phyloP scores from a whole-genome alignment of 108 stramenopile species.

The Cyclotella cryptica region DNA sequence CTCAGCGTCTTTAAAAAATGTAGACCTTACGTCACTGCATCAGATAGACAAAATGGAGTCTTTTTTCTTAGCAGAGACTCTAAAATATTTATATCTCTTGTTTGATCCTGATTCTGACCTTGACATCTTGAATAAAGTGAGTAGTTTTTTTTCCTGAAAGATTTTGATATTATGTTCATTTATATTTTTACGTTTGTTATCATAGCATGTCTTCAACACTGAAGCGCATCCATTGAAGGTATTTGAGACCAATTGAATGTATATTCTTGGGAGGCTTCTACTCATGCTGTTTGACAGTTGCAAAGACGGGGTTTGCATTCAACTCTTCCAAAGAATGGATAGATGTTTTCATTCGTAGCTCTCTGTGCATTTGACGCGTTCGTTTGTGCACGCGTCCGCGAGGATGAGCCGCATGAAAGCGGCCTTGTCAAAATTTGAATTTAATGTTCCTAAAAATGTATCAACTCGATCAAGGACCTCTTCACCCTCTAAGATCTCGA shows the following conservation, averaged over 20 bases:
- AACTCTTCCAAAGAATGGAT: constrained; percentile 15
- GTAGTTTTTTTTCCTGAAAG: too few relatives aligned
- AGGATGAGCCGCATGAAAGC: constrained; percentile 47
- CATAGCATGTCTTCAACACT: constrained; percentile 94
- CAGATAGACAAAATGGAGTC: constrained; percentile 92
- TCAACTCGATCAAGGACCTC: constrained; percentile 56
- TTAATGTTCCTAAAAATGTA: constrained; percentile 32
- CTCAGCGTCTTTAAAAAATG: constrained; percentile 71
- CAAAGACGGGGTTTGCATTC: background rate
- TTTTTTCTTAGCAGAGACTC: constrained; percentile 95
- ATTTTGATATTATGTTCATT: background rate
- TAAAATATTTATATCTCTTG: constrained; percentile 95
- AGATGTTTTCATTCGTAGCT: constrained; percentile 22
- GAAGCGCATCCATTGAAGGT: constrained; percentile 93
- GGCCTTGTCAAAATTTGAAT: constrained; percentile 35
- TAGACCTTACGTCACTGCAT: constrained; percentile 45
- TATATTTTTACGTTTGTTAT: constrained; percentile 3
- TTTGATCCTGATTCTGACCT: constrained; percentile 92
- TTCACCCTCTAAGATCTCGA: constrained; percentile 47
- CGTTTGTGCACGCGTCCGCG: constrained; percentile 38
- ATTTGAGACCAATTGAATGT: constrained; percentile 6
- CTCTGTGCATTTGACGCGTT: constrained; percentile 37
- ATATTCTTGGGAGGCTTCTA: background rate
- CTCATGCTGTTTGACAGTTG: background rate
- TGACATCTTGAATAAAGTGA: constrained; percentile 75